Conservation (phyloP, 495 filamentous ascomycete species). For the Penicillium dipodomyicola region DNA sequence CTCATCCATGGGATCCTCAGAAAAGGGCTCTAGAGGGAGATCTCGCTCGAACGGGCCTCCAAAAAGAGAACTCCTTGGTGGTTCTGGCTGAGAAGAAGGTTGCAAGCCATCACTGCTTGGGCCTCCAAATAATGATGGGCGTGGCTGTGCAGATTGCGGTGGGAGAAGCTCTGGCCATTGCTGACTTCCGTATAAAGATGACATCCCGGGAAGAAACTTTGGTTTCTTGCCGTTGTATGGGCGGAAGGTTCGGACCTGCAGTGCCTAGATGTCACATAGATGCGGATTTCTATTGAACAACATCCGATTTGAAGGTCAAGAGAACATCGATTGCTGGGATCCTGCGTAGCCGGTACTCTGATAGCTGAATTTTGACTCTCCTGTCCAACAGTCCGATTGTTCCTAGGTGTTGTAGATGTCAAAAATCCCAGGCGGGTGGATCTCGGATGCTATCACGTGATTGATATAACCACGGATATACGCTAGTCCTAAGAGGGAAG, state of each 20-base stretch:
- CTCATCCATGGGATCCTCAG: constrained; percentile 11
- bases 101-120: constrained; percentile 36
- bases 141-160: constrained; percentile 38
- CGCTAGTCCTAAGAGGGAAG: constrained; percentile 1
- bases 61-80: constrained; percentile 32
- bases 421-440: constrained; percentile 12
- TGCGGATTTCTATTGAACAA: neutral
- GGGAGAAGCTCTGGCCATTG: constrained; percentile 26
- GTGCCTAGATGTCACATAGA: constrained; percentile 2
- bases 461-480: neutral
- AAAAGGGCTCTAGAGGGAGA: constrained; percentile 17
- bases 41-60: constrained; percentile 32
- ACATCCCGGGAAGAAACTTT: constrained; percentile 33
- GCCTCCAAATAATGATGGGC: constrained; percentile 39
- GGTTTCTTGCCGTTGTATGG: neutral
- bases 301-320: neutral
- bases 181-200: constrained; percentile 26
- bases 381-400: neutral
- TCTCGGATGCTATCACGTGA: constrained; percentile 1
- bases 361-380: neutral
- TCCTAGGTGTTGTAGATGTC: constrained; percentile 5
- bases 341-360: neutral
- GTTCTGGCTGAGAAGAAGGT: constrained; percentile 23
- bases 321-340: too few species aligned
- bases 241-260: neutral